phyloP scores from a whole-genome alignment of 2,329 filamentous ascomycete genomes.

The Fusarium sp. region DNA sequence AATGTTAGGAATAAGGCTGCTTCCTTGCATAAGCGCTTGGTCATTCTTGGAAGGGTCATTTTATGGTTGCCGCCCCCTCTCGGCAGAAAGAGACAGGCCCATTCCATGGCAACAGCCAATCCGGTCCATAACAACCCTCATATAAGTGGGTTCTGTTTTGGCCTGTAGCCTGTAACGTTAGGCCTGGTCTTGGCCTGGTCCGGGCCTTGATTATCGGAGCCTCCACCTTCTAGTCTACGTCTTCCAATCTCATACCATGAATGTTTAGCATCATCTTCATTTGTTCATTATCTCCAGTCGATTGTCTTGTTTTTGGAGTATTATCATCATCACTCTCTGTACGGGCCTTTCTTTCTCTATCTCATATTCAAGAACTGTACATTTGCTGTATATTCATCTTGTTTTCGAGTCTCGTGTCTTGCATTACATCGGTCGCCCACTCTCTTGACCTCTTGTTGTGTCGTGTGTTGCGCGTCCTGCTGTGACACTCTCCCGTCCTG shows the following conservation, averaged over 20 bases:
- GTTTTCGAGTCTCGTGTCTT: background rate
- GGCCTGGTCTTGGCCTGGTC: background rate
- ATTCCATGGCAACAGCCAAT: constrained; percentile 24
- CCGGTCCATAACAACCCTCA: constrained; percentile 1
- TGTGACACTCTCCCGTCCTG: constrained; percentile 23
- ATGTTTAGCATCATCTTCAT: constrained; percentile 30
- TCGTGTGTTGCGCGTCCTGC: constrained; percentile 32
- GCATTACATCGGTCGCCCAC: constrained; percentile 16
- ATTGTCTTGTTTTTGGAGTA: constrained; percentile 21
- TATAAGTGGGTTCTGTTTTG: constrained; percentile 27
- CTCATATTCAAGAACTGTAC: constrained; percentile 2
- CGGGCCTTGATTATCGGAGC: constrained; percentile 19
- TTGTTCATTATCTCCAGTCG: constrained; percentile 1
- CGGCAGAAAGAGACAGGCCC: constrained; percentile 18
- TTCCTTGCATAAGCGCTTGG: constrained; percentile 15
- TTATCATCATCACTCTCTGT: constrained; percentile 3
- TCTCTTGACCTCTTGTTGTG: constrained; percentile 9
- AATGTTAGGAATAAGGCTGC: constrained; percentile 7
- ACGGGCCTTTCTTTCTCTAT: background rate
- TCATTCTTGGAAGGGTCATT: constrained; percentile 1
- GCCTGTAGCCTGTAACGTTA: background rate
- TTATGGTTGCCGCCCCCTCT: constrained; percentile 10
- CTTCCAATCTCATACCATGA: constrained; percentile 14
- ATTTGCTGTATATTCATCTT: background rate
- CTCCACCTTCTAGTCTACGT: constrained; percentile 27